Base-by-base conservation (phyloP, 2,329 filamentous ascomycete species). In the Xylariales sp. region DNA sequence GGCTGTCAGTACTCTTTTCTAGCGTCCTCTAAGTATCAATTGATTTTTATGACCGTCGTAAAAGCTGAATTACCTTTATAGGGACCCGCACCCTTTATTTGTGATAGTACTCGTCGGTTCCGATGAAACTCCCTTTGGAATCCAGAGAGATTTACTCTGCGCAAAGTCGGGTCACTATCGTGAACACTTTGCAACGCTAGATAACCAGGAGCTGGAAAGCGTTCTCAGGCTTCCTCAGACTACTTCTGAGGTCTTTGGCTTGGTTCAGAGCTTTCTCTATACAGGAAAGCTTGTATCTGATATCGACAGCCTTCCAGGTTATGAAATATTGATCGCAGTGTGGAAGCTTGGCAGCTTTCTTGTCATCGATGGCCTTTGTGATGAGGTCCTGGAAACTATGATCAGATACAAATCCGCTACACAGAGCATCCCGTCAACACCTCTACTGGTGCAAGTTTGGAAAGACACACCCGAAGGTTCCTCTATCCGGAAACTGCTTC, bases 391-490 rank as follows among this genome's bases (percentile, higher is more conserved):
- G 4, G 70, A 74, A 24, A 69, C 70, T 29, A 81, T 83, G 78
- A 54, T 63, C 13, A 74, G 80, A 43, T 72, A 68, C 42, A 66
- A 76, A 21, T 67, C 67, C 11, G 48, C 67, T 19, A 80, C 76
- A 1, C 62, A 68, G 35, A 61, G 64, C 14, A 81, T 82, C 29
- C 78, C 78, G 2, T 69, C 74, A 4, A 75, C 76, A 0, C 71
- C 73, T 2, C 63, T 81, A 2, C 68, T 82, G 5, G 71, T 81
- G 2, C 69, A 76, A 48, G 77, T 78, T 6, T 82, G 78, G 77
- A 69, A 73, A 33, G 75, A 81, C 36, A 80, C 76, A 0, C 75
- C 76, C 0, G 74, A 77, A 45, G 76, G 76, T 7, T 81, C 76
- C 3, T 69, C 74, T 1, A 74, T 83, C 33, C 68, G 78, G 27